These are phyloP conservation scores for Kluyveromyces siamensis DNA, from an alignment of 805 yeast species.

Conservation along the genomic window DNA sequence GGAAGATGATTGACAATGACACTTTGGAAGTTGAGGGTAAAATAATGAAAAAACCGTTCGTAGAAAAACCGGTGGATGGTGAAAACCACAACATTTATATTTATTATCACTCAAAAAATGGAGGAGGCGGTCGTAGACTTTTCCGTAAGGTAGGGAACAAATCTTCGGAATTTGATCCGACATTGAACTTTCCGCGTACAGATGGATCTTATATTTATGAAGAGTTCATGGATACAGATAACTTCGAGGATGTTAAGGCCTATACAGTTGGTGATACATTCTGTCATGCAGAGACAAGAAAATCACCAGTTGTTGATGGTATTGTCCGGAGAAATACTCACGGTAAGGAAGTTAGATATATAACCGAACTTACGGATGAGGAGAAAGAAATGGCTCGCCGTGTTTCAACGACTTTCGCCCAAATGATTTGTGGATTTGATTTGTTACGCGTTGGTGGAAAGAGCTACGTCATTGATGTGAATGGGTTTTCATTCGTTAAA, in stretches of 20 bases:
- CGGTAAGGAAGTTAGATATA: constrained; percentile 90
- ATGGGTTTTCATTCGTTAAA: constrained; percentile 95
- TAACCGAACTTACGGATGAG: constrained; percentile 66
- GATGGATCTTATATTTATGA: constrained; percentile 91
- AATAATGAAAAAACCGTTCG: constrained; percentile 77
- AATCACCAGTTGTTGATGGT: constrained; percentile 99
- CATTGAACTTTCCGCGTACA: constrained; percentile 63
- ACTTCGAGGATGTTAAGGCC: constrained; percentile 96
- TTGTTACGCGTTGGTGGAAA: constrained; percentile 79
- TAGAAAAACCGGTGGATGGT: constrained; percentile 97
- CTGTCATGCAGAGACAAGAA: constrained; percentile 97
- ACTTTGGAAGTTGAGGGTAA: constrained; percentile 69
- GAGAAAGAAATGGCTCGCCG: constrained; percentile 76
- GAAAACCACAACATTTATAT: constrained; percentile 96
- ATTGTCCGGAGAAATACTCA: constrained; percentile 94
- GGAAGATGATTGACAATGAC: constrained; percentile 87
- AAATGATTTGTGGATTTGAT: constrained; percentile 96
- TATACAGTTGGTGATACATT: constrained; percentile 87
- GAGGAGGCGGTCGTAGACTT: constrained; percentile 95
- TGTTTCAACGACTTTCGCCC: constrained; percentile 71
- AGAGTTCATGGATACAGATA: constrained; percentile 94
- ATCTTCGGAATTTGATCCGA: constrained; percentile 90
- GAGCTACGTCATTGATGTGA: constrained; percentile 92
- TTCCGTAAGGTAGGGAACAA: constrained; percentile 96
- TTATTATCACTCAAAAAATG: constrained; percentile 77